Base-by-base conservation (phyloP, 768 basidiomycete genomes). In the Rhizopogon vesiculosus region DNA sequence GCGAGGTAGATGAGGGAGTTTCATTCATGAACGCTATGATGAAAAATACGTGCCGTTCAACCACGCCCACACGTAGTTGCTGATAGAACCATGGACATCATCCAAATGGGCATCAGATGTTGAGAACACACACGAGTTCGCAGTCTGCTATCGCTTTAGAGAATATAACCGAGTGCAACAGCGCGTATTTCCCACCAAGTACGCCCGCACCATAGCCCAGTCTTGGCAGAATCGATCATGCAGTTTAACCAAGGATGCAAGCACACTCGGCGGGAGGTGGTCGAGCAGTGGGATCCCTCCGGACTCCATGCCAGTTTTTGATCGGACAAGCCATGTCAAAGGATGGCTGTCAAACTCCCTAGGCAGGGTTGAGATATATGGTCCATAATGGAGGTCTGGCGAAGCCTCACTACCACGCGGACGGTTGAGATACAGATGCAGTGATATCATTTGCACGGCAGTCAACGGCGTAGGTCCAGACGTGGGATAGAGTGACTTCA, bases 1-100 rank as follows among this genome's bases (percentile, higher is more conserved):
- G 35, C 59, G 43, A 61, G 41, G 45, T 51, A 49, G 25, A 60
- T 48, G 38, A 56, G 53, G 56, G 49, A 51, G 6, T 28, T 49
- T 46, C 42, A 45, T 45, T 31, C 31, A 35, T 35, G 12, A 15
- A 51, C 56, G 53, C 35, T 31, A 46, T 16, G 31, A 43, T 9
- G 48, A 62, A 28, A 25, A 56, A 25, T 12, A 56, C 35, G n/a
- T 35, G 46, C 94, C 92, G 64, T 86, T 95, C 9, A 98, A 77
- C 94, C 95, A 98, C 1, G 82, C 93, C 93, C 95, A 97, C 3
- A 91, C 67, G 60, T 83, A 91, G 61, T 85, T 79, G 57, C 60
- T 56, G 28, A 54, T 41, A 13, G 44, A 33, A 49, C 54, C 55
- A 9, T 62, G 42, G 51, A 56, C 61, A 59, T 43, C 7, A 41